Base-by-base conservation (phyloP, 116 monocot species). In the Zostera marina region DNA sequence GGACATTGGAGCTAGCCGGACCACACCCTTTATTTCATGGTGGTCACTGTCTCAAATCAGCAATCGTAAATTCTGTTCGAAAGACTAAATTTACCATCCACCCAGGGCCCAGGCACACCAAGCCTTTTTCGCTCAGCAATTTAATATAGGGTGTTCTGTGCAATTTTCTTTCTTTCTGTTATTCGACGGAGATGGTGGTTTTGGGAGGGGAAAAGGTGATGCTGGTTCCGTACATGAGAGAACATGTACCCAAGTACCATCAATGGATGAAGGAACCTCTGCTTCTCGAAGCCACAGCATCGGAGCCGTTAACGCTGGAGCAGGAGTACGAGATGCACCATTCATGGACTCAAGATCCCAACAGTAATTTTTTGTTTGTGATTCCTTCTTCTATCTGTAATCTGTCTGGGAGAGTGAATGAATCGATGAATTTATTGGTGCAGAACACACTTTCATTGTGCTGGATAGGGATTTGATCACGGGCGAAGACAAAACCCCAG, bases 361-460 rank as follows among this genome's bases (percentile, higher is more conserved):
- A 52, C 52, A 87, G 82, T 81, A 75, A 58, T 25, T 47, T 16
- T 44, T 14, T 13, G 47, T 2, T 52, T 47, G 59, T 42, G 45
- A n/a, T 14, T 41, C 41, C 23, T n/a, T 11, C 8, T 46, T 12
- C 46, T 42, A 13, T 65, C 44, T 60, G 14, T 47, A 15, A 62
- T 58, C n/a, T 4, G 53, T 59, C 13, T 60, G 4, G 5, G 22
- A 10, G 20, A 42, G 3, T 61, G 11, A n/a, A n/a, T n/a, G n/a
- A n/a, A n/a, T n/a, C n/a, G n/a, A n/a, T n/a, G n/a, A n/a, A n/a
- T n/a, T n/a, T n/a, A n/a, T n/a, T 58, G 32, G 32, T 72, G 71
- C 79, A 96, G 85, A 96, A 69, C 89, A 96, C 47, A 96, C 96
- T 1, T 88, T 88, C 56, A 96, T 96, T 41, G 89, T 96, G 44